These are phyloP conservation scores for Tulasnella sp. DNA, from an alignment of 768 basidiomycete genomes.

Conservation along the genomic window DNA sequence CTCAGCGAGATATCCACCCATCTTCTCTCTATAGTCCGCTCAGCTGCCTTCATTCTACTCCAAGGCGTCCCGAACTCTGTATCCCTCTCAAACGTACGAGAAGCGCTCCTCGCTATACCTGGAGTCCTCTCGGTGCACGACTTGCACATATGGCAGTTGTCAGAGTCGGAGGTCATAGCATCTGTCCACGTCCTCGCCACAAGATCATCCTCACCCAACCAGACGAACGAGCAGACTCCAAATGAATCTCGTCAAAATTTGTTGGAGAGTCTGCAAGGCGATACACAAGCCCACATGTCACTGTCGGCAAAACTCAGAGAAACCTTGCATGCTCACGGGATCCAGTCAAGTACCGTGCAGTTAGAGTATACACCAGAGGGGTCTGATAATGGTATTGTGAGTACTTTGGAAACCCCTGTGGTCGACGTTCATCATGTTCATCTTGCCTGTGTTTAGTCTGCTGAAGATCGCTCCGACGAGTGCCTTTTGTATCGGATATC, in stretches of 20 bases:
- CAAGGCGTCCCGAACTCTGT: slow-evolving; percentile 89
- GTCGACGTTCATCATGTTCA: no score
- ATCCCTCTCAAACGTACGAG: slow-evolving; percentile 77
- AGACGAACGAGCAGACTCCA: neutral
- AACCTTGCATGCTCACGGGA: slow-evolving; percentile 78
- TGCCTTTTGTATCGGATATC: no score
- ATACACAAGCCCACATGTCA: slow-evolving; percentile 85
- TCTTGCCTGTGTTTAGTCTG: no score
- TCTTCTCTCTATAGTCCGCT: slow-evolving; percentile 1
- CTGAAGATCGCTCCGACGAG: no score
- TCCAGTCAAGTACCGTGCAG: slow-evolving; percentile 91
- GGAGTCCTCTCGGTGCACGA: slow-evolving; percentile 89
- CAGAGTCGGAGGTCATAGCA: slow-evolving; percentile 88
- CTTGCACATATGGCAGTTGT: slow-evolving; percentile 95
- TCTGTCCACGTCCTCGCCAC: slow-evolving; percentile 84
- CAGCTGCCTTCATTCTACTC: slow-evolving; percentile 82
- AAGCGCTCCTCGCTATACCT: slow-evolving; percentile 67
- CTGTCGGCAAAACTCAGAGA: slow-evolving; percentile 75
- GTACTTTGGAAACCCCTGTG: neutral
- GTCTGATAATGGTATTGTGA: neutral
- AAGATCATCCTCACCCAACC: neutral
- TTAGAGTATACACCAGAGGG: slow-evolving; percentile 44
- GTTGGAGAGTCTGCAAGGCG: slow-evolving; percentile 26
- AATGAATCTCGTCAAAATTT: neutral
- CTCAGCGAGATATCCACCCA: no score